These are phyloP conservation scores for Hanseniaspora nectarophila DNA, from an alignment of 805 yeast genomes.

Conservation along the genomic window DNA sequence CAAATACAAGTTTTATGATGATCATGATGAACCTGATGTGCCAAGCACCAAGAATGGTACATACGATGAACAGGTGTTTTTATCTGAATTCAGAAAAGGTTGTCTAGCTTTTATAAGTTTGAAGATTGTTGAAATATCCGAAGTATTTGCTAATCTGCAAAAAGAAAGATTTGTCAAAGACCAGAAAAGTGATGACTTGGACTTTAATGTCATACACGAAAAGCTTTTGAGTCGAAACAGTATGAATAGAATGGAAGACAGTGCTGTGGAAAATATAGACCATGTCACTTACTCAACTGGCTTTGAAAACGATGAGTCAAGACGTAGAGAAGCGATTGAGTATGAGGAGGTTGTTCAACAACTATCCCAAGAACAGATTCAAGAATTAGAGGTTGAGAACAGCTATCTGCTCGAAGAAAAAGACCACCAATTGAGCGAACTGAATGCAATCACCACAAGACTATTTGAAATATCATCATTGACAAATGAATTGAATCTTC, in stretches of 20 bases:
- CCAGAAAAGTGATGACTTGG: constrained; percentile 18
- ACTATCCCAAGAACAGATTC: constrained; percentile 43
- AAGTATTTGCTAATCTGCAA: constrained; percentile 21
- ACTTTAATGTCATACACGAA: constrained; percentile 22
- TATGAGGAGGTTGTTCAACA: constrained; percentile 29
- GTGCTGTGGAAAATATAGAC: constrained; percentile 22
- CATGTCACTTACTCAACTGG: constrained; percentile 26
- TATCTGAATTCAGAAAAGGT: constrained; percentile 19
- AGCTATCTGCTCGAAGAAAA: constrained; percentile 42
- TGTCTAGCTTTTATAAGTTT: constrained; percentile 21
- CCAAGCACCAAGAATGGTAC: neutral
- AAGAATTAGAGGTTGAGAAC: constrained; percentile 48
- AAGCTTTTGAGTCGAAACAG: constrained; percentile 19
- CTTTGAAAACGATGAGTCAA: constrained; percentile 17
- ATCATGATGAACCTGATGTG: constrained; percentile 18
- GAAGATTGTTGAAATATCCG: constrained; percentile 20
- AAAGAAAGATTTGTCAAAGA: constrained; percentile 24
- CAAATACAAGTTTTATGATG: constrained; percentile 16
- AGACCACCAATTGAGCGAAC: constrained; percentile 48
- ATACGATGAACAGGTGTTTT: constrained; percentile 1
- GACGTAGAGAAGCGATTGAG: constrained; percentile 28
- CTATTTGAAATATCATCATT: constrained; percentile 63
- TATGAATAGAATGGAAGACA: constrained; percentile 15
- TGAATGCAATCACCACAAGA: constrained; percentile 47
- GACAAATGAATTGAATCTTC: constrained; percentile 63